Conservation (phyloP, 345 rosid species). For the Passiflora organensis region DNA sequence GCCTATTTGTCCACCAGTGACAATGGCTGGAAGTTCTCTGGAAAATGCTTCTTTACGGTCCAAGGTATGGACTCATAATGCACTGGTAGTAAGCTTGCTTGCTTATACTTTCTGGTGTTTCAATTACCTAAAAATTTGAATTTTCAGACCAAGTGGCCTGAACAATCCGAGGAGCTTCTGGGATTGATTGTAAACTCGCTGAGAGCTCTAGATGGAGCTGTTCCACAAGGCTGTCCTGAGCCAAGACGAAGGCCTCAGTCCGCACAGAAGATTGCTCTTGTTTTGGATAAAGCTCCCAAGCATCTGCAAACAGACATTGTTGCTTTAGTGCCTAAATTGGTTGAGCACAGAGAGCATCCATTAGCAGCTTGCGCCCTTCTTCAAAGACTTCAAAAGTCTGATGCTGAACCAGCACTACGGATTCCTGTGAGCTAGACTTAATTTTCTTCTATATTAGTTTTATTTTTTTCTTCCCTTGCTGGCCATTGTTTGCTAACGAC, state of each 20-base stretch:
- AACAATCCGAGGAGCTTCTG: constrained; percentile 15
- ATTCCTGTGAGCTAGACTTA: constrained; percentile 11
- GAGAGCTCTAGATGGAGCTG: constrained; percentile 3
- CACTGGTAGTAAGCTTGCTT: too few relatives aligned
- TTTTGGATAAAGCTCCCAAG: constrained; percentile 12
- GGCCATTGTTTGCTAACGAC: too few relatives aligned
- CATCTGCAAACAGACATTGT: constrained; percentile 10
- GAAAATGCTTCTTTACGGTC: constrained; percentile 59
- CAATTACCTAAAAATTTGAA: constrained; percentile 11
- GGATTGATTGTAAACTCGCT: constrained; percentile 7
- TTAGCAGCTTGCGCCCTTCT: constrained; percentile 4
- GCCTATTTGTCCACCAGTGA: constrained; percentile 54
- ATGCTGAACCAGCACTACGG: constrained; percentile 1
- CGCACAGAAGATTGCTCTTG: constrained; percentile 6
- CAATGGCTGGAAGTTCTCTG: constrained; percentile 49
- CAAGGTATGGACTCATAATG: constrained; percentile 59
- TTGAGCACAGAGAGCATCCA: constrained; percentile 11
- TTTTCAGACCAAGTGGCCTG: constrained; percentile 12
- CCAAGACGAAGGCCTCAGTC: constrained; percentile 6
- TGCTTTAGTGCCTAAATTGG: constrained; percentile 9
- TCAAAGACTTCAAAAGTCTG: neutral
- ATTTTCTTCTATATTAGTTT: too few relatives aligned
- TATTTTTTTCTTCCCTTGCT: too few relatives aligned
- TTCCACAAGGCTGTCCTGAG: constrained; percentile 1
- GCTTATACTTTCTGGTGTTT: too few relatives aligned